Percentiles rank a stretch among this genome's conserved stretches.
These are phyloP conservation scores for Eucalyptus microcorys DNA, from an alignment of 345 rosid genomes.

Conservation along the genomic window DNA sequence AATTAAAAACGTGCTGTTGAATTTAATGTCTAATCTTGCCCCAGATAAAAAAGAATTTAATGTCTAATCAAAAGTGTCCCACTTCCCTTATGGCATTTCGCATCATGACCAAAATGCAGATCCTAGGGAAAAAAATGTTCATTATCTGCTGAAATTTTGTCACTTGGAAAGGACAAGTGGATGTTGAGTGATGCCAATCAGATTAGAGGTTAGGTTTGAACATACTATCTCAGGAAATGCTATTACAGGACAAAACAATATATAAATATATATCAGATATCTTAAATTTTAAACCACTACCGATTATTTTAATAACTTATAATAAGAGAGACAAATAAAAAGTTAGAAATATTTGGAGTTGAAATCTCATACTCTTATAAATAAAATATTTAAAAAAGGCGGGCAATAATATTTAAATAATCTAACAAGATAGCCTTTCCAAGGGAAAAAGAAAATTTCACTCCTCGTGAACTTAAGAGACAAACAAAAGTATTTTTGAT, in stretches of 20 bases:
- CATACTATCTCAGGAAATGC: neutral
- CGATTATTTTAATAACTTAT: neutral
- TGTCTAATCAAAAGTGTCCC: neutral
- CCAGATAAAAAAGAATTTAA: neutral
- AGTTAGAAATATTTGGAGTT: neutral
- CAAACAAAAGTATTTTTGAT: neutral
- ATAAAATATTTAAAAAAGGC: neutral
- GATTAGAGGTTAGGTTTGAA: neutral
- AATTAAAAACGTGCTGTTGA: neutral
- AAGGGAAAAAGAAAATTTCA: neutral
- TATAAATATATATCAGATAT: neutral
- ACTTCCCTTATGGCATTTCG: neutral
- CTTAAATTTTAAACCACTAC: neutral
- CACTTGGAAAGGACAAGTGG: neutral
- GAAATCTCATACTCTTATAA: neutral
- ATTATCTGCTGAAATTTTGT: neutral
- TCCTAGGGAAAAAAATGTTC: neutral
- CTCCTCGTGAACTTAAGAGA: neutral
- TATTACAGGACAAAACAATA: neutral
- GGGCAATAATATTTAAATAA: neutral
- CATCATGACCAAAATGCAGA: neutral
- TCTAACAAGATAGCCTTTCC: neutral
- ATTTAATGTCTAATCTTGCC: neutral
- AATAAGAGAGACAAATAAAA: neutral
- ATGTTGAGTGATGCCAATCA: neutral